Evolutionary conservation across 106 monocot species (phyloP), one percentile per base, ranked within the genome.

Genomic region (Dactylorhiza incarnata): DNA sequence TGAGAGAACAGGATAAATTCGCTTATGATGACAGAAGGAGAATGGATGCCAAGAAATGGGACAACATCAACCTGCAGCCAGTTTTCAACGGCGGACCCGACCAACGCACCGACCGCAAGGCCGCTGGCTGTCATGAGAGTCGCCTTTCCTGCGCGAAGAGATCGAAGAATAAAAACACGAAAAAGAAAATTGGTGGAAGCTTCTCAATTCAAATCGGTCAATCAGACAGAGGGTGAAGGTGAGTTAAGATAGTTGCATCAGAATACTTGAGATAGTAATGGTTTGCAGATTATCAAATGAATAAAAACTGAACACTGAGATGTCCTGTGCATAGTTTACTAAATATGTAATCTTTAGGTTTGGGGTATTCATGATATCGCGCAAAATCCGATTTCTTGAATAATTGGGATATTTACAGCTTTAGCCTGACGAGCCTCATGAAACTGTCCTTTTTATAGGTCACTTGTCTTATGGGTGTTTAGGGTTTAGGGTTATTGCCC

Each of bases 51-150:
- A 13, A 94, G 80, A 69, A 99, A 89, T 13, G 97, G 97, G 22
- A 99, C 94, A 12, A 94, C 82, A 71, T 99, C 94, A 25, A 99
- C 97, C 80, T 99, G 97, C 75, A 99, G 80, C 87, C 85, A 94
- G 22, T 86, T 84, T 81, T 99, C 94, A 19, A 99, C 80, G 0
- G 79, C 85, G 16, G 97, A 94, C 56, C 97, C 97, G 16, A 94
- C 72, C 15, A 82, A 79, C 0, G 91, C 94, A 23, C 97, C 97
- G 1, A 85, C 82, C 5, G 84, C 91, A 55, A 99, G 91, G 9
- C 97, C 87, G 8, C 97, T 89, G 5, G 81, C 73, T 26, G 97
- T 91, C 73, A 99, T 87, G 44, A 99, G 29, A 26, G 88, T 74
- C 1, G 94, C 94, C 69, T 91, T 99, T 53, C 97, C 97, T 99